Base-by-base conservation (phyloP, 768 basidiomycete species). In the Arthromyces matolae region DNA sequence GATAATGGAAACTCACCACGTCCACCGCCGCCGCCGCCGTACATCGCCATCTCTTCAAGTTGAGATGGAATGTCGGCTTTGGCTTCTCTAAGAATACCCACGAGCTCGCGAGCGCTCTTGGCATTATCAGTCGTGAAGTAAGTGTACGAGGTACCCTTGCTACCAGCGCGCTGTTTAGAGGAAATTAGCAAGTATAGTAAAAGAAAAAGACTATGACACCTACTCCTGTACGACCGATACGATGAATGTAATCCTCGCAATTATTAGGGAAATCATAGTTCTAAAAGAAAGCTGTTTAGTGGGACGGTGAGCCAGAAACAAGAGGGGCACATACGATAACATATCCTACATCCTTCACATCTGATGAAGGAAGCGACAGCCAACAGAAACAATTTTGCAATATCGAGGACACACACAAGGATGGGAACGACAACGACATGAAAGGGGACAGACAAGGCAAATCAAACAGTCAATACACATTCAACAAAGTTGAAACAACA, bases 221-320 rank as follows among this genome's bases (percentile, higher is more conserved):
- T 67, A 91, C 90, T 47, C 94, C 94, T 55, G 95, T 96, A 66
- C 95, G 93, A 54, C 95, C 96, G 61, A 99, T 99, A 58, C 95
- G 92, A 71, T 99, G 95, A 51, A 97, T 93, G 69, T 98, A 98
- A 69, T 96, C 94, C 73, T 95, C 93, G 61, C 89, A 91, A 64
- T 95, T 94, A 71, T 96, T 96, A 1, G 94, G 93, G 76, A 98
- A 96, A 66, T 97, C 94, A 65, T 90, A 94, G 70, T 93, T 93
- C 93, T 94, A 56, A 3, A 42, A n/a, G 35, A n/a, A 28, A 45
- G 41, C 49, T 57, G 42, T 27, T 49, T 25, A 50, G 19, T 27
- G 32, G 20, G 58, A 43, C 47, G 22, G 34, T 40, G 13, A 43
- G 24, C 32, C 33, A 25, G 40, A 42, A 34, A 31, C 8, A 29